Conservation (phyloP, 495 filamentous ascomycete genomes). For the Xylaria flabelliformis region DNA sequence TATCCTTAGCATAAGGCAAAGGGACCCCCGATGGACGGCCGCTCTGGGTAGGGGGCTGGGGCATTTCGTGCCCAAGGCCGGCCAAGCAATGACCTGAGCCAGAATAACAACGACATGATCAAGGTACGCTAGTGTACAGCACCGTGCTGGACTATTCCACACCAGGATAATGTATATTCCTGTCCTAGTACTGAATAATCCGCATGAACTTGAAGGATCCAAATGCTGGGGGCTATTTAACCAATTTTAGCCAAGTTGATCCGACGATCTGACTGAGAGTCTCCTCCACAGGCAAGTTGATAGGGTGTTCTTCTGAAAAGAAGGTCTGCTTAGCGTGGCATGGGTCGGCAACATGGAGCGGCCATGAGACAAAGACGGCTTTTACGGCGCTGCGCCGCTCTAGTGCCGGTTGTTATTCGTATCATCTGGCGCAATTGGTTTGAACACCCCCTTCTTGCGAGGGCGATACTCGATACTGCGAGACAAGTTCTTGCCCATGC, state of each 20-base stretch:
- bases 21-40: background rate
- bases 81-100: background rate
- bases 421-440: background rate
- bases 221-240: slow-evolving; percentile 28
- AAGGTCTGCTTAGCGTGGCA: background rate
- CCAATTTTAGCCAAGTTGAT: slow-evolving; percentile 26
- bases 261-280: background rate
- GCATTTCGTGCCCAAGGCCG: background rate
- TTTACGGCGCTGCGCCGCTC: background rate
- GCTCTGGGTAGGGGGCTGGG: background rate
- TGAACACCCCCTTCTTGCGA: background rate
- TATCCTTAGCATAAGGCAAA: background rate
- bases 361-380: background rate
- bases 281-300: background rate
- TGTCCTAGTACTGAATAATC: background rate
- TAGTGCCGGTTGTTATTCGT: background rate
- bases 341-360: background rate
- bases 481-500: background rate
- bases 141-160: background rate
- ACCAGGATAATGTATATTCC: background rate
- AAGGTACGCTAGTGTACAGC: background rate
- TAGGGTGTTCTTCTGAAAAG: background rate
- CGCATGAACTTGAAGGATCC: slow-evolving; percentile 30
- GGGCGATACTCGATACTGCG: background rate
- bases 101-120: background rate